These are phyloP conservation scores for maize (Zea mays) DNA, from an alignment of 176 grass and related monocot genomes.

Conservation along the genomic window Zm-B73-REFERENCE-NAM-5.0 NC_050100.1:196186501-196187000, in stretches of 20 bases:
- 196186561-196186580: too few species aligned
- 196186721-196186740: not conserved
- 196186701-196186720: not conserved
- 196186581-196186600: not conserved
- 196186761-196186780: not conserved
- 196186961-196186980: slow-evolving; percentile 2
- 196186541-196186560: not conserved
- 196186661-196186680: not conserved
- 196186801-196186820: slow-evolving; percentile 14
- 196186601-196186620: not conserved
- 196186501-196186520: too few species aligned
- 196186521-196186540: not conserved
- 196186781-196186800: not conserved
- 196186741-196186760: not conserved
- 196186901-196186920: not conserved
- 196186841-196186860: slow-evolving; percentile 20
- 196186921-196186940: slow-evolving; percentile 4
- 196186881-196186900: not conserved
- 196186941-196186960: not conserved
- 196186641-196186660: not conserved
- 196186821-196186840: slow-evolving; percentile 30
- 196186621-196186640: not conserved
- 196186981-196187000: not conserved
- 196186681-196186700: slow-evolving; percentile 5
- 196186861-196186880: not conserved